Conservation (phyloP, 1,284 basidiomycete species). For the Austropuccinia psidii region DNA sequence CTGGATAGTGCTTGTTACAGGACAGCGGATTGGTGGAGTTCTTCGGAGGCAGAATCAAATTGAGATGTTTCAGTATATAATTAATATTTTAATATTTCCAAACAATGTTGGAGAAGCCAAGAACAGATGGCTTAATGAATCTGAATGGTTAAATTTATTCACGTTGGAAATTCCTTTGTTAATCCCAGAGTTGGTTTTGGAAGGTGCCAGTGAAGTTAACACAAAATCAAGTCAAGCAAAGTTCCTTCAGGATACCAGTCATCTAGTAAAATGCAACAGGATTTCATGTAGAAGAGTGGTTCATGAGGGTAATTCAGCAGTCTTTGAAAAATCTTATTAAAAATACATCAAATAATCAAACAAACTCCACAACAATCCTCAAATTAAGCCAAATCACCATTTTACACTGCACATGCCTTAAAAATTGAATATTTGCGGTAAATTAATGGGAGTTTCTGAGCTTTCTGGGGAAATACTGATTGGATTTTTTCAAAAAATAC, state of each 20-base stretch:
- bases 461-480: not conserved
- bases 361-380: not conserved
- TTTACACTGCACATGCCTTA: not conserved
- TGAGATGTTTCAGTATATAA: not conserved
- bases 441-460: not conserved
- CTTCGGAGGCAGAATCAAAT: not conserved
- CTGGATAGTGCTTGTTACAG: too few species aligned
- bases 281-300: not conserved
- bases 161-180: not conserved
- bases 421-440: not conserved
- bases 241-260: not conserved
- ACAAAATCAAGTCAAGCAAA: not conserved
- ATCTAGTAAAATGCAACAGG: not conserved
- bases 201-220: not conserved
- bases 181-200: not conserved
- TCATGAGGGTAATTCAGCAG: not conserved
- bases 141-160: constrained; percentile 8
- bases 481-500: constrained; percentile 15
- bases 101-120: constrained; percentile 1
- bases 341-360: not conserved
- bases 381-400: constrained; percentile 9
- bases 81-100: not conserved
- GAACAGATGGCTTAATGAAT: not conserved
- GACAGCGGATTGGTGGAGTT: not conserved
- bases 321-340: not conserved